Base-by-base conservation (phyloP, 805 yeast species). In the Candida vaughaniae region DNA sequence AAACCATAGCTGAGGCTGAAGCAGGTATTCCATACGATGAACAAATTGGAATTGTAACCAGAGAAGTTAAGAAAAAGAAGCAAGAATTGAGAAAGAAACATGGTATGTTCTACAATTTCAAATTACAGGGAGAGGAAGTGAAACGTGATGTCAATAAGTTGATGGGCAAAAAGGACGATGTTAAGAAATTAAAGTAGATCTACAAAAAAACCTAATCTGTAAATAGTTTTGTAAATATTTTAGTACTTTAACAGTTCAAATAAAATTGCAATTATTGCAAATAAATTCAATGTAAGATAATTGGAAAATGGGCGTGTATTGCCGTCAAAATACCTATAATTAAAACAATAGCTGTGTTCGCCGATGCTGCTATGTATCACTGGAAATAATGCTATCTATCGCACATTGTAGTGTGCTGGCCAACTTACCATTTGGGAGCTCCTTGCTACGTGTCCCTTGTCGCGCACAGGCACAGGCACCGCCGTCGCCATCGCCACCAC, bases 1-100 rank as follows among this genome's bases (percentile, higher is more conserved):
- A 85, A 53, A 61, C 85, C 1, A 55, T 85, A n/a, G 82, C 80
- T 12, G 82, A 76, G 41, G 90, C 93, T 3, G 91, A 85, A 56
- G 76, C 73, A 33, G 88, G 86, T 8, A 59, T 80, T 39, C 74
- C 79, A 11, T 71, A 80, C 53, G 82, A 82, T 53, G 81, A 74
- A 49, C 72, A 76, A 56, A 57, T 75, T 49, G 75, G 77, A 33
- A 62, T 75, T 23, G 62, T 73, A 46, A 58, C 66, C 56, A 58
- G 70, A 25, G 69, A 72, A 46, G 69, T 71, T 31, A 68, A 71
- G 48, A 66, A 68, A 55, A 69, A 72, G 54, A 72, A 73, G 55
- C 58, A 68, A 39, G 66, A 75, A 52, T 62, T 80, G 50, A 62
- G 76, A 31, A 63, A 69, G 19, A 72, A 79, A 49, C 69, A 75